phyloP scores from a whole-genome alignment of 352 stramenopile genomes.

The Globisporangium takayamanum region DNA sequence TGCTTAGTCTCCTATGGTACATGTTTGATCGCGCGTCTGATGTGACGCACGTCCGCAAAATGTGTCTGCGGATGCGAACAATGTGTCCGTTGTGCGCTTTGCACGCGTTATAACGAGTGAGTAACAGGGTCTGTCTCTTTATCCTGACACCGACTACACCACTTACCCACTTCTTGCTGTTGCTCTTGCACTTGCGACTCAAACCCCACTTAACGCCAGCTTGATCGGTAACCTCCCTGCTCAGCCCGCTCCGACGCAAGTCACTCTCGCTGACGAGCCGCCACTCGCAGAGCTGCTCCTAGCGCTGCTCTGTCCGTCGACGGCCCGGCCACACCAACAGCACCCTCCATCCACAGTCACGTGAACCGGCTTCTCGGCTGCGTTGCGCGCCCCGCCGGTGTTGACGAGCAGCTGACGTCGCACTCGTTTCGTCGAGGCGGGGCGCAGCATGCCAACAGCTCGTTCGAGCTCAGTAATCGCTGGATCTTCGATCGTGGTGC shows the following conservation, averaged over 20 bases:
- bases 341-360: no score
- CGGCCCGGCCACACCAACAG: no score
- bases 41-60: neutral
- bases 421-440: no score
- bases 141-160: neutral
- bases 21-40: neutral
- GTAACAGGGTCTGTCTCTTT: neutral
- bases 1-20: neutral
- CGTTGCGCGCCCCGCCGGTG: no score
- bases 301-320: no score
- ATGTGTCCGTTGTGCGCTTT: slow-evolving; percentile 1
- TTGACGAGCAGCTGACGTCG: no score
- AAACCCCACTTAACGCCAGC: neutral
- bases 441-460: neutral
- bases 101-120: neutral
- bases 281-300: neutral
- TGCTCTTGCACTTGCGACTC: neutral
- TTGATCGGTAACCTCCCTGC: neutral
- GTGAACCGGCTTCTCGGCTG: no score
- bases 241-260: neutral
- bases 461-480: neutral
- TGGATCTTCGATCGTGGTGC: neutral
- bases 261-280: neutral
- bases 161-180: neutral
- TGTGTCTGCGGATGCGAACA: no score